Evolutionary conservation across 1,284 basidiomycete genomes (phyloP).

Genomic region (Tylopilus sp.): DNA sequence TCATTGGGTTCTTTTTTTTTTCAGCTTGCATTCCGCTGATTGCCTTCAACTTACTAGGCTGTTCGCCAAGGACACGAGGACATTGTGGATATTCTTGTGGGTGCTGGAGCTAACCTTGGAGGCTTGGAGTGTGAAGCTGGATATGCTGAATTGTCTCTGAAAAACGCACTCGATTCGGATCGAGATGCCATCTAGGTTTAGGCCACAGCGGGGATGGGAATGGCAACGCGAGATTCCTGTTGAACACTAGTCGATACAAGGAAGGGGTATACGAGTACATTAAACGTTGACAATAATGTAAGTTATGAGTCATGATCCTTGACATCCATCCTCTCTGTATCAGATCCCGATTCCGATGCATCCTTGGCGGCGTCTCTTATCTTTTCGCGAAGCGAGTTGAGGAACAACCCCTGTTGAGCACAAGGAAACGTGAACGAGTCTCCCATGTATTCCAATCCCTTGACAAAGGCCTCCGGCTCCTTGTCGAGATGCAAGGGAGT

Average conservation of each 20-base stretch:
- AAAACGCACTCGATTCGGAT: slow-evolving; percentile 46
- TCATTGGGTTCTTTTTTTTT: slow-evolving; percentile 35
- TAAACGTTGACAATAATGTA: slow-evolving; percentile 3
- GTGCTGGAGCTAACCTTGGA: slow-evolving; percentile 71
- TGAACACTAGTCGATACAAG: slow-evolving; percentile 14
- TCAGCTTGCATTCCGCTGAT: not conserved
- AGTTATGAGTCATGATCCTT: slow-evolving; percentile 13
- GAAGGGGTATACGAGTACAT: slow-evolving; percentile 18
- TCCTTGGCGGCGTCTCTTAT: slow-evolving; percentile 39
- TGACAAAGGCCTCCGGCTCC: slow-evolving; percentile 50
- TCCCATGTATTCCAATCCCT: slow-evolving; percentile 57
- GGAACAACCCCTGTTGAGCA: slow-evolving; percentile 61
- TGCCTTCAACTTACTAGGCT: slow-evolving; percentile 42
- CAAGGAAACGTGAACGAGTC: slow-evolving; percentile 63
- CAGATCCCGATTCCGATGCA: slow-evolving; percentile 31
- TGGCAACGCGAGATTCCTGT: not conserved
- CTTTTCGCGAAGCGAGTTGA: slow-evolving; percentile 52
- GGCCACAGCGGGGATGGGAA: slow-evolving; percentile 40
- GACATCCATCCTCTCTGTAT: slow-evolving; percentile 31
- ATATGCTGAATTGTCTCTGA: slow-evolving; percentile 50
- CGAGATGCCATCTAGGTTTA: slow-evolving; percentile 47
- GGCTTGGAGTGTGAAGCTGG: slow-evolving; percentile 60
- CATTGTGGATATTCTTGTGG: slow-evolving; percentile 67
- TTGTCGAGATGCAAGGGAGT: slow-evolving; percentile 61
- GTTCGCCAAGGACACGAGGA: slow-evolving; percentile 60